phyloP scores from a whole-genome alignment of 805 yeast species.

The Dipodascopsis uninucleata region DNA sequence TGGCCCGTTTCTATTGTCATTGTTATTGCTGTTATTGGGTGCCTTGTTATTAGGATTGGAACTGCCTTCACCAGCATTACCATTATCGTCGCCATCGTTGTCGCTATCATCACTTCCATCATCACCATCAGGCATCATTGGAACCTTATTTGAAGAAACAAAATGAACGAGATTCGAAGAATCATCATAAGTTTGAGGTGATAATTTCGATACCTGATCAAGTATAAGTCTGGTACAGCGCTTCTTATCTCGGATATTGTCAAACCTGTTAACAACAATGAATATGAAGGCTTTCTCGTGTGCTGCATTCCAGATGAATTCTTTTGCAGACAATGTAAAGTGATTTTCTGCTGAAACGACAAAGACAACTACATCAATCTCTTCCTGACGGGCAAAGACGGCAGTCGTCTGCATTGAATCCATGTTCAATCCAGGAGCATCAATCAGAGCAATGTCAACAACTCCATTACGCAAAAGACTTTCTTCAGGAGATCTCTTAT shows the following conservation, averaged over 20 bases:
- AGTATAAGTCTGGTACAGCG: slow-evolving; percentile 73
- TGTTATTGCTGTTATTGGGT: slow-evolving; percentile 30
- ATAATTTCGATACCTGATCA: slow-evolving; percentile 76
- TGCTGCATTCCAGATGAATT: slow-evolving; percentile 85
- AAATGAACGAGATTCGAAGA: slow-evolving; percentile 91
- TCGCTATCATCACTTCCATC: slow-evolving; percentile 37
- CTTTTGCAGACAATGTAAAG: slow-evolving; percentile 89
- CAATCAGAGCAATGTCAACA: slow-evolving; percentile 86
- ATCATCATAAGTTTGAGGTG: slow-evolving; percentile 89
- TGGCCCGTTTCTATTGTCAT: slow-evolving; percentile 3
- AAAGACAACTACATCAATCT: slow-evolving; percentile 91
- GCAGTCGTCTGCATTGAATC: slow-evolving; percentile 93
- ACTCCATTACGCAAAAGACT: slow-evolving; percentile 83
- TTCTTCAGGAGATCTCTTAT: slow-evolving; percentile 59
- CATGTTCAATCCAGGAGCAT: slow-evolving; percentile 94
- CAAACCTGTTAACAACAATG: slow-evolving; percentile 91
- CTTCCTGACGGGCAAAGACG: slow-evolving; percentile 93
- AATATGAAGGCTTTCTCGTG: slow-evolving; percentile 87
- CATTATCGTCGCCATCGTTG: slow-evolving; percentile 34
- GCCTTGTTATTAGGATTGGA: slow-evolving; percentile 26
- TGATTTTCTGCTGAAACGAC: slow-evolving; percentile 96
- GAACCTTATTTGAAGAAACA: slow-evolving; percentile 61
- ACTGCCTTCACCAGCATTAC: slow-evolving; percentile 33
- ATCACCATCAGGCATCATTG: slow-evolving; percentile 40
- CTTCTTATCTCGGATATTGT: slow-evolving; percentile 74